These are phyloP conservation scores for Colletotrichum tanaceti DNA, from an alignment of 2,329 filamentous ascomycete species.

Conservation along the genomic window DNA sequence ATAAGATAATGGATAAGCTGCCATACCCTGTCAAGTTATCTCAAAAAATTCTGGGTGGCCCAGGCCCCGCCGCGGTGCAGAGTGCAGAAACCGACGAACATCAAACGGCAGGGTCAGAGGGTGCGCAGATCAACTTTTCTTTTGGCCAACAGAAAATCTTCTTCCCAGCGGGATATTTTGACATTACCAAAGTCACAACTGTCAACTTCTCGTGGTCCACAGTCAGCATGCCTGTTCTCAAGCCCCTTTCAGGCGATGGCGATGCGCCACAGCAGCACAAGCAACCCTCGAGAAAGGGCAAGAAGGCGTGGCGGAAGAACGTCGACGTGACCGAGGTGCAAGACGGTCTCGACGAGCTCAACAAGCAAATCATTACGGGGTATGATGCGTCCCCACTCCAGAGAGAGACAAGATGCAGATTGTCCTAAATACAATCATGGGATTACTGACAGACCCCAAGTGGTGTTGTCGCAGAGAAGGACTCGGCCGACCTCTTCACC, in stretches of 20 bases:
- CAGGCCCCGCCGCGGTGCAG: conserved; percentile 29
- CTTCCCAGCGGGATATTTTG: too few species aligned
- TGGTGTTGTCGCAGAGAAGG: conserved; percentile 86
- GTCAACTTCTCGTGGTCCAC: background rate
- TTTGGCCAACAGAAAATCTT: conserved; percentile 10
- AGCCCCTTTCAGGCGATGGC: conserved; percentile 59
- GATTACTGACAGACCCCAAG: conserved; percentile 56
- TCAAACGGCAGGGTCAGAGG: conserved; percentile 11
- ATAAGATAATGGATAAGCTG: conserved; percentile 16
- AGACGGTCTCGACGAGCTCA: conserved; percentile 82
- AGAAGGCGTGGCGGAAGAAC: conserved; percentile 99
- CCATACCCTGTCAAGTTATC: conserved; percentile 2
- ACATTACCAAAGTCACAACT: background rate
- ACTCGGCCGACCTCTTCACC: conserved; percentile 85
- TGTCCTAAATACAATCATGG: background rate
- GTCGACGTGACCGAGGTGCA: conserved; percentile 91
- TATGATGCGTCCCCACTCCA: conserved; percentile 53
- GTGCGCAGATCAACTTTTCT: conserved; percentile 32
- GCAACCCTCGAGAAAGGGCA: conserved; percentile 94
- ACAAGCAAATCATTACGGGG: conserved; percentile 93
- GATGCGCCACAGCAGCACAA: conserved; percentile 82
- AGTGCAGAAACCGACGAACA: conserved; percentile 18
- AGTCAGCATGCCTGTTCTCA: conserved; percentile 64
- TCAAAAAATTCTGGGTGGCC: conserved; percentile 37
- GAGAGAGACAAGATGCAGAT: background rate